These are phyloP conservation scores for Arachnopeziza araneosa DNA, from an alignment of 2,329 filamentous ascomycete species.

Conservation along the genomic window DNA sequence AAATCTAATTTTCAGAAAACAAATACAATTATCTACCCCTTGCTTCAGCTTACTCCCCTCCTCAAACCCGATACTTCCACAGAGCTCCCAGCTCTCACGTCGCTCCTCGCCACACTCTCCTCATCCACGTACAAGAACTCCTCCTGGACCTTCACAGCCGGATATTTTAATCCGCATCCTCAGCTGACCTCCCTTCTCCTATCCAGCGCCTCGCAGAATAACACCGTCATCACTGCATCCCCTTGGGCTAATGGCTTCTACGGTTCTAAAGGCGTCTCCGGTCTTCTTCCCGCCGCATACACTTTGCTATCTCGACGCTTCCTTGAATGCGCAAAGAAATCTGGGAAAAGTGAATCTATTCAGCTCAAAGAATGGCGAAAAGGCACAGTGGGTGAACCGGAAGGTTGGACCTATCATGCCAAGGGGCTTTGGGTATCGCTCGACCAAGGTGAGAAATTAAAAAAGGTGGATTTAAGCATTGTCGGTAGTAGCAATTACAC, in stretches of 20 bases:
- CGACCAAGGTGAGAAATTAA: conserved; percentile 56
- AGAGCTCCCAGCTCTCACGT: conserved; percentile 76
- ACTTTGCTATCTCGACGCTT: conserved; percentile 82
- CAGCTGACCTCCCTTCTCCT: conserved; percentile 76
- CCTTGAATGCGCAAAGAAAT: conserved; percentile 39
- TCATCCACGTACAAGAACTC: conserved; percentile 58
- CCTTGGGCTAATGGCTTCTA: conserved; percentile 96
- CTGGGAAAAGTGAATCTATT: conserved; percentile 51
- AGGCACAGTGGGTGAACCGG: conserved; percentile 73
- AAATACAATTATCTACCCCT: conserved; percentile 75
- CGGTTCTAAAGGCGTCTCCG: conserved; percentile 78
- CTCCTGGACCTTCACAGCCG: conserved; percentile 93
- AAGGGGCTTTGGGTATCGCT: conserved; percentile 91
- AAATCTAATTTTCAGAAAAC: neutral
- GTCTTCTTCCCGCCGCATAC: conserved; percentile 87
- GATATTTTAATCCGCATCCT: conserved; percentile 96
- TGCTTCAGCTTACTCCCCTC: conserved; percentile 83
- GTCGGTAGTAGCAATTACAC: conserved; percentile 96
- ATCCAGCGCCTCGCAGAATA: conserved; percentile 60
- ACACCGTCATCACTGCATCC: conserved; percentile 85
- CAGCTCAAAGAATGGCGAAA: conserved; percentile 80
- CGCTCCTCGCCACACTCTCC: conserved; percentile 65
- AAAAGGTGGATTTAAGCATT: conserved; percentile 69
- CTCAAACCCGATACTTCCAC: conserved; percentile 76
- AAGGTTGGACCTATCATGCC: conserved; percentile 95